Percentiles rank a stretch among this genome's conserved stretches.
phyloP scores from a whole-genome alignment of 208 protist species.

The Acanthamoeba lenticulata region DNA sequence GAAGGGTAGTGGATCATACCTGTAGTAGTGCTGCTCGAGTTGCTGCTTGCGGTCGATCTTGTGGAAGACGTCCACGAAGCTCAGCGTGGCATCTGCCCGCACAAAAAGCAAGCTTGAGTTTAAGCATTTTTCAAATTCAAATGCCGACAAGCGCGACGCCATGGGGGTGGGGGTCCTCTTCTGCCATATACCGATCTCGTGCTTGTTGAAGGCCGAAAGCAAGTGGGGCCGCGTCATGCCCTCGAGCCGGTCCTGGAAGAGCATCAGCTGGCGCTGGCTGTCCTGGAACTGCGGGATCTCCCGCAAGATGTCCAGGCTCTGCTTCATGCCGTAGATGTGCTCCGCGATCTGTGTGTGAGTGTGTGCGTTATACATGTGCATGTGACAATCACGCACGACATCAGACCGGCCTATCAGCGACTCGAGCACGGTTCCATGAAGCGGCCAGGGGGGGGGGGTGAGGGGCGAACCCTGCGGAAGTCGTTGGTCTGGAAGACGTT shows the following conservation, averaged over 20 bases:
- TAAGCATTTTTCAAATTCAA: neutral
- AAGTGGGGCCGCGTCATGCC: conserved; percentile 15
- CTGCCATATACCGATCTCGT: neutral
- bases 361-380: neutral
- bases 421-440: too few relatives aligned
- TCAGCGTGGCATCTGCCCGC: neutral
- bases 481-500: conserved; percentile 25
- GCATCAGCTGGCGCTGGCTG: conserved; percentile 12
- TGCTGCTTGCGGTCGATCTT: conserved; percentile 21
- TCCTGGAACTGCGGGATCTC: conserved; percentile 48
- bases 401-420: neutral
- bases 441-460: neutral
- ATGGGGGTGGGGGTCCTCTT: neutral
- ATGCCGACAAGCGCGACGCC: neutral
- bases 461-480: neutral
- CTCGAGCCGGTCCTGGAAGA: conserved; percentile 33
- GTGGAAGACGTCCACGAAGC: conserved; percentile 28
- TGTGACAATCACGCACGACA: neutral
- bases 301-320: conserved; percentile 17
- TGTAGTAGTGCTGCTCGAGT: conserved; percentile 21
- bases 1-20: neutral
- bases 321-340: neutral
- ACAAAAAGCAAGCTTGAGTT: neutral
- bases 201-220: neutral
- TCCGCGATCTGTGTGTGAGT: neutral